phyloP scores from a whole-genome alignment of 1,139 yeast genomes.

The Arxiozyma slooffiae region DNA sequence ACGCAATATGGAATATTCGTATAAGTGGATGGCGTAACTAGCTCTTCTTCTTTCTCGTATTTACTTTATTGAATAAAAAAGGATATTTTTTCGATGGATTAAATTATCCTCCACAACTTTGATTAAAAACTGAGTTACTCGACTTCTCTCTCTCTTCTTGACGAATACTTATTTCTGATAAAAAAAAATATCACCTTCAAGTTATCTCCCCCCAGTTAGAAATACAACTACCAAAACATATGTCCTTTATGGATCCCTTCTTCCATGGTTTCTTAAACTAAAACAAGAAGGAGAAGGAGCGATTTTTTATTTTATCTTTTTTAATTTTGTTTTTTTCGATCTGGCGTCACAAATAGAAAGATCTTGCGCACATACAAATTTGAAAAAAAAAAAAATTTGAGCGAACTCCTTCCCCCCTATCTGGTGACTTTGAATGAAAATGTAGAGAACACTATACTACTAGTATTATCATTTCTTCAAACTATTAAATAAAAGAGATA shows the following conservation, averaged over 20 bases:
- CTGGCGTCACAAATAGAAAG: neutral
- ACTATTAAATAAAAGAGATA: neutral
- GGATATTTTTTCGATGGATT: neutral
- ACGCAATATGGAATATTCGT: neutral
- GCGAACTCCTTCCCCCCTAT: too few species aligned
- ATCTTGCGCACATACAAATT: too few species aligned
- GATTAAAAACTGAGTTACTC: neutral
- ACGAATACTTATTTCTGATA: neutral
- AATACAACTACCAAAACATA: neutral
- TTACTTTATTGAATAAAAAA: too few species aligned
- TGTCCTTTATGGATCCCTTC: too few species aligned
- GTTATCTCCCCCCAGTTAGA: neutral
- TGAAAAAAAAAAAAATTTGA: too few species aligned
- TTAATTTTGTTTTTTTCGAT: neutral
- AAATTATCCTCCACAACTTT: too few species aligned
- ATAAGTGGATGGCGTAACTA: too few species aligned
- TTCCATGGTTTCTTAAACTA: neutral
- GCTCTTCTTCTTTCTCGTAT: neutral
- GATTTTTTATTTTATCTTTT: too few species aligned
- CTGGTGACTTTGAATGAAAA: too few species aligned
- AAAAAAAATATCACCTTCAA: too few species aligned
- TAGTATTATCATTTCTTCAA: too few species aligned
- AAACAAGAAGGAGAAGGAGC: neutral
- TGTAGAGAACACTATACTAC: too few species aligned
- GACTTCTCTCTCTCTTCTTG: neutral